Conservation (phyloP, 1,139 yeast genomes). For the Eremothecium cymbalariae region DNA sequence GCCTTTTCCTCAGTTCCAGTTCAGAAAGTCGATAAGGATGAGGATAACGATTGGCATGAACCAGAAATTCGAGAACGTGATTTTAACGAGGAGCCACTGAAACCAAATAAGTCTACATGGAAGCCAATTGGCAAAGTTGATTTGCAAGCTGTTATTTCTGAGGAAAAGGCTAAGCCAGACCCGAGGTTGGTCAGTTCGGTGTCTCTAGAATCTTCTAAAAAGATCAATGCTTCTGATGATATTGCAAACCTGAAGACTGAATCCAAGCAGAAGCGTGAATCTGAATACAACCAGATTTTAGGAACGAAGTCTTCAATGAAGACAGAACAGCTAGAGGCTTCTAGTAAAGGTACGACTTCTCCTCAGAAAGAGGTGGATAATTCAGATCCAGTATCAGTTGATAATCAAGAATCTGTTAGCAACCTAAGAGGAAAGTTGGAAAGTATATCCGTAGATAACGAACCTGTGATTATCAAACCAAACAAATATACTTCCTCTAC, state of each 20-base stretch:
- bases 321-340: conserved; percentile 44
- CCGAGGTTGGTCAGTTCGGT: conserved; percentile 31
- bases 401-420: too few species aligned
- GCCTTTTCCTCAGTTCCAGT: too few species aligned
- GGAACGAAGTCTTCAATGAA: conserved; percentile 88
- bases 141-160: conserved; percentile 34
- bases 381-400: too few species aligned
- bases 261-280: conserved; percentile 43
- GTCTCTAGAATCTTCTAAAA: conserved; percentile 12
- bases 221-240: conserved; percentile 25
- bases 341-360: too few species aligned
- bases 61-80: conserved; percentile 67
- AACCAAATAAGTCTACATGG: conserved; percentile 41
- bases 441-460: conserved; percentile 6
- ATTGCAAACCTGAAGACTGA: conserved; percentile 33
- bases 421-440: not conserved
- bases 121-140: conserved; percentile 54
- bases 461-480: conserved; percentile 27
- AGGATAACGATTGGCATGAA: conserved; percentile 55
- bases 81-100: conserved; percentile 52
- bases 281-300: conserved; percentile 35
- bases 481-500: conserved; percentile 23
- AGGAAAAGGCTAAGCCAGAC: conserved; percentile 35
- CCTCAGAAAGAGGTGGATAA: too few species aligned
- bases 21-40: too few species aligned